A percentile compares a stretch with the other conserved stretches of the same genome.
phyloP scores from a whole-genome alignment of 1,139 yeast species.

The Sugiyamaella pinicola region DNA sequence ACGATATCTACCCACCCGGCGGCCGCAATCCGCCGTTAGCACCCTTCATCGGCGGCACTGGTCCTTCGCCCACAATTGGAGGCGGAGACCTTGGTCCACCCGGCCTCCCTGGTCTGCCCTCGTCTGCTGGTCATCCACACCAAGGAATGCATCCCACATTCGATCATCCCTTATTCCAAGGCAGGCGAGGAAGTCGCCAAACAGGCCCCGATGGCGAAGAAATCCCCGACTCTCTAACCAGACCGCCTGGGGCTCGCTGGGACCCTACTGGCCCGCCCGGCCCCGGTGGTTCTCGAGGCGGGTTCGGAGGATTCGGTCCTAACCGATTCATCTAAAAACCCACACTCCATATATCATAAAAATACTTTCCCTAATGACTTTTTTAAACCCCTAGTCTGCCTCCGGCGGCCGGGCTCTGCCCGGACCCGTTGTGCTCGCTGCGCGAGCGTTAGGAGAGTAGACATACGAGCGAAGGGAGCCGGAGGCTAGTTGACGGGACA shows the following conservation, averaged over 20 bases:
- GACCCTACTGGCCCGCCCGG: conserved; percentile 38
- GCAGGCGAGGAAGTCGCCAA: conserved; percentile 27
- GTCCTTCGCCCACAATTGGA: conserved; percentile 16
- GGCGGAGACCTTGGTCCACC: conserved; percentile 29
- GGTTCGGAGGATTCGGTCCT: conserved; percentile 15
- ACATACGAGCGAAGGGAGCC: no score
- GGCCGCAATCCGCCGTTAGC: conserved; percentile 42
- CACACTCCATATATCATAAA: background rate
- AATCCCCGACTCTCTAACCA: conserved; percentile 27
- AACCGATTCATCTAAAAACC: conserved; percentile 14
- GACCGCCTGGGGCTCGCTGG: conserved; percentile 47
- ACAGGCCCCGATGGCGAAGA: conserved; percentile 23
- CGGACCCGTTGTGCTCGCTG: conserved; percentile 7
- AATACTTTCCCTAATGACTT: background rate
- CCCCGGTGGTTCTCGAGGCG: conserved; percentile 2
- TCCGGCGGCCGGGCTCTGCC: conserved; percentile 15
- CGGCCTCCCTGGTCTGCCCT: conserved; percentile 20
- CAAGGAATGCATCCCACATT: conserved; percentile 47
- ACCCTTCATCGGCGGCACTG: conserved; percentile 32
- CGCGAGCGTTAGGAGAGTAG: no score
- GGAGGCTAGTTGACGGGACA: no score
- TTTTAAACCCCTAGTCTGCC: no score
- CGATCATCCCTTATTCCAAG: conserved; percentile 35
- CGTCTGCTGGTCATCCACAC: conserved; percentile 23
- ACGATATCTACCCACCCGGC: conserved; percentile 46